Conservation (phyloP, 177 flowering plant species). For the Tripterygium wilfordii region DNA sequence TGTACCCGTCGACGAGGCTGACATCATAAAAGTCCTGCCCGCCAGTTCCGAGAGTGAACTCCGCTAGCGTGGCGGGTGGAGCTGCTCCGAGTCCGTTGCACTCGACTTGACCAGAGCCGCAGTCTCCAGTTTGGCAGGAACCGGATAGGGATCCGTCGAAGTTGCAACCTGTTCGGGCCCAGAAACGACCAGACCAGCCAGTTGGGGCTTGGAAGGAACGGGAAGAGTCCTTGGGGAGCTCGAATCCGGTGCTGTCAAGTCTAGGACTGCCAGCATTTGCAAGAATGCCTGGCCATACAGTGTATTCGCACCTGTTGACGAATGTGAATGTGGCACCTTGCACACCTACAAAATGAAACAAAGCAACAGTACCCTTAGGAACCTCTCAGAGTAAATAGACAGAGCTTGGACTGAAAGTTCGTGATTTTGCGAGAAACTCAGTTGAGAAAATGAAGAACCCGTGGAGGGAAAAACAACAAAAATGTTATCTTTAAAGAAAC, state of each 20-base stretch:
- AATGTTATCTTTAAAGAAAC: too few species aligned
- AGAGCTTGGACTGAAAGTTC: too few species aligned
- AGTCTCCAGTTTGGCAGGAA: slow-evolving; percentile 38
- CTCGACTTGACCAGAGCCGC: slow-evolving; percentile 38
- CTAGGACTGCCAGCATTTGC: slow-evolving; percentile 54
- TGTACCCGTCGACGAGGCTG: slow-evolving; percentile 64
- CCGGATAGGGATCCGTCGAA: slow-evolving; percentile 33
- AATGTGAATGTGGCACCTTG: slow-evolving; percentile 57
- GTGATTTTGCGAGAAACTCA: too few species aligned
- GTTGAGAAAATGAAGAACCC: too few species aligned
- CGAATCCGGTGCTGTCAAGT: slow-evolving; percentile 63
- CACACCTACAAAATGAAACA: slow-evolving; percentile 17
- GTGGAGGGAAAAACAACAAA: too few species aligned
- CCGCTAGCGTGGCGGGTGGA: slow-evolving; percentile 48
- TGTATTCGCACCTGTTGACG: slow-evolving; percentile 64
- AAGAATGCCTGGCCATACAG: slow-evolving; percentile 79
- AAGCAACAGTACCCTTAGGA: too few species aligned
- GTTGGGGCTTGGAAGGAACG: slow-evolving; percentile 48
- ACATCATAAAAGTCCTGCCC: slow-evolving; percentile 58
- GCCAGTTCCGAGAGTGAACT: slow-evolving; percentile 47
- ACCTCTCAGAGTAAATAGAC: too few species aligned
- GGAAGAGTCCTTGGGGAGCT: slow-evolving; percentile 40
- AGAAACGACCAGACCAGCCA: slow-evolving; percentile 51
- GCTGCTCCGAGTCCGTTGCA: slow-evolving; percentile 41
- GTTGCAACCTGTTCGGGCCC: slow-evolving; percentile 45